phyloP scores from a whole-genome alignment of 2,329 filamentous ascomycete species.

The Colletotrichum sp. region DNA sequence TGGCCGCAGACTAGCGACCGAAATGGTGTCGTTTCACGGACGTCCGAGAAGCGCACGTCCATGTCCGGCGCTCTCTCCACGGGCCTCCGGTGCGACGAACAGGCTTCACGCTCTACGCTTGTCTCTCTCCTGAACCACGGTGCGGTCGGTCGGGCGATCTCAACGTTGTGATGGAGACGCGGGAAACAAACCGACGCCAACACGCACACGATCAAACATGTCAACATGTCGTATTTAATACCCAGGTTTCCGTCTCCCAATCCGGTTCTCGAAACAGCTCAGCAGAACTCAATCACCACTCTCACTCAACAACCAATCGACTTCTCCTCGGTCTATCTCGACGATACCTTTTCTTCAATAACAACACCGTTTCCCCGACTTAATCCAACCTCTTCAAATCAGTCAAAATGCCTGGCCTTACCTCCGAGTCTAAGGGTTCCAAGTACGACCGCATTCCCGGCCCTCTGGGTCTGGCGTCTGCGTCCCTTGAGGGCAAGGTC shows the following conservation, averaged over 20 bases:
- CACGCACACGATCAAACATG: background rate
- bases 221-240: conserved; percentile 11
- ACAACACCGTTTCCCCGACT: background rate
- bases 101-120: background rate
- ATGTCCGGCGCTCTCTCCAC: conserved; percentile 20
- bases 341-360: background rate
- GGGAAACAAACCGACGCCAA: background rate
- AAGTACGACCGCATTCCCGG: conserved; percentile 43
- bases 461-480: conserved; percentile 41
- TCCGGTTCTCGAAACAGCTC: background rate
- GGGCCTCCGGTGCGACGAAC: conserved; percentile 14
- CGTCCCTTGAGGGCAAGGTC: conserved; percentile 82
- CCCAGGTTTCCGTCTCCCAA: background rate
- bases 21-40: conserved; percentile 19
- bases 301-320: background rate
- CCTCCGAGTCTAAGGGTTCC: conserved; percentile 24
- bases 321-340: conserved; percentile 2
- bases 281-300: conserved; percentile 4
- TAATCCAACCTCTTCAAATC: background rate
- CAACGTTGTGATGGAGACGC: background rate
- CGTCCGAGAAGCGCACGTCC: conserved; percentile 15
- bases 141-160: background rate
- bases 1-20: conserved; percentile 1
- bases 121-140: conserved; percentile 5
- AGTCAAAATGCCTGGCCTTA: conserved; percentile 37